Evolutionary conservation across 768 basidiomycete species (phyloP), one percentile per base, ranked within the genome.

Genomic region (Boletus rubropictus): DNA sequence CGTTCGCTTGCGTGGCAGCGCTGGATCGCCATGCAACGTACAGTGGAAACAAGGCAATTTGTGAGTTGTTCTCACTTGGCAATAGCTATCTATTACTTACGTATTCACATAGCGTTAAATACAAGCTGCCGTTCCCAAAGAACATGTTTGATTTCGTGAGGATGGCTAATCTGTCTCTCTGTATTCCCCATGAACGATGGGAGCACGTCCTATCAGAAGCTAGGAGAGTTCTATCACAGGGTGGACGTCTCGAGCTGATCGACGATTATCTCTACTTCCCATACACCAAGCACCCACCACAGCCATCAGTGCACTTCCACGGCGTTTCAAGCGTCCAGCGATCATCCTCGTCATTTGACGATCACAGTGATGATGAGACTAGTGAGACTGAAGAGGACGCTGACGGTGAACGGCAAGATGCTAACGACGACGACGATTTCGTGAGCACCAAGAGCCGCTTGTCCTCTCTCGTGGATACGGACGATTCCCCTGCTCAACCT

Each of bases 211-310:
- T 90, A 17, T 52, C 59, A 0, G 84, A 91, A 72, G 76, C 75
- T 5, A 63, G 72, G 14, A 82, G 89, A 21, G 74, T 90, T 9
- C 70, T 90, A 12, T 68, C 66, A 11, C 70, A 70, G 6, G 77
- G 73, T 14, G 88, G 89, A 4, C 74, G 77, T 8, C 66, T 90
- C 3, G 89, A 91, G 61, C 56, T 89, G 39, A 79, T 90, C 42
- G 84, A 88, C 62, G 87, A 90, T 62, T 68, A 83, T 54, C 66
- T 85, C 28, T 62, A 76, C 52, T 87, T 86, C 55, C 81, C 86
- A 1, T 80, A 78, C 48, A 69, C 73, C 15, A 65, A 60, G 40
- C 39, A n/a, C 29, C 55, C 51, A 33, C 59, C 48, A 47, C 67
- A 34, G 29, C 58, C 50, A 36, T 34, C 45, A 15, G 22, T 21